A percentile compares a stretch with the other conserved stretches of the same genome.
These are phyloP conservation scores for Ceratobasidium sp. DNA, from an alignment of 1,284 basidiomycete genomes.

Conservation along the genomic window DNA sequence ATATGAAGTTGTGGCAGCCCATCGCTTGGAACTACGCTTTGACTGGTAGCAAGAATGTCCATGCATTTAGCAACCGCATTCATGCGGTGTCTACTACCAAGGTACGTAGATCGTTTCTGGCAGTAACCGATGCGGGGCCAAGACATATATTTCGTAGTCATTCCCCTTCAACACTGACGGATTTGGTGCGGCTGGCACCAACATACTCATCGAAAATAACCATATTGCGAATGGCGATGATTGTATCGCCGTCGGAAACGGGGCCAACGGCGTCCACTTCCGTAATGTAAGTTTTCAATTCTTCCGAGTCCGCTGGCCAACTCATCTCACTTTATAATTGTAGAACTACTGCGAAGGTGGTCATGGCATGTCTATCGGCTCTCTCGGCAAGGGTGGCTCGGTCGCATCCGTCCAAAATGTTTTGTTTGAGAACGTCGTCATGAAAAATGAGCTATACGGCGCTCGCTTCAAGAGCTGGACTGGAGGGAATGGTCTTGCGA, in stretches of 20 bases:
- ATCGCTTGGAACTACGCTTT: constrained; percentile 65
- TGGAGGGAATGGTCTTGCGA: constrained; percentile 63
- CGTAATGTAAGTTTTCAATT: constrained; percentile 49
- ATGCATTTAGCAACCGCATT: constrained; percentile 62
- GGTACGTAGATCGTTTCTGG: neutral
- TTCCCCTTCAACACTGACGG: constrained; percentile 72
- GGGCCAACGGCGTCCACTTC: constrained; percentile 63
- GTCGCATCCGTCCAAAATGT: constrained; percentile 63
- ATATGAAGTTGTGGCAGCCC: constrained; percentile 69
- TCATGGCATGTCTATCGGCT: constrained; percentile 67
- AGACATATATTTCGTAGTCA: constrained; percentile 49
- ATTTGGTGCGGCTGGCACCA: constrained; percentile 62
- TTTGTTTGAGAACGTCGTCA: constrained; percentile 63
- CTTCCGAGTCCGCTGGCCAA: neutral
- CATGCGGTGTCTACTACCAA: constrained; percentile 57
- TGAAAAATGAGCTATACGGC: constrained; percentile 61
- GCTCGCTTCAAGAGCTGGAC: constrained; percentile 74
- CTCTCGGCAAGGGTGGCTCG: constrained; percentile 59
- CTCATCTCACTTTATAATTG: neutral
- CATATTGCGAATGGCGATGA: constrained; percentile 65
- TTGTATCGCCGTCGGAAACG: constrained; percentile 63
- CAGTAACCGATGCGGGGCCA: neutral
- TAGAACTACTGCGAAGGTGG: constrained; percentile 54
- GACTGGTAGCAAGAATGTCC: constrained; percentile 56
- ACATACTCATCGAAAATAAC: constrained; percentile 65